A percentile compares a stretch with the other conserved stretches of the same genome.
Evolutionary conservation across 164 flowering plant genomes (phyloP).

Genomic region (Piper betle): DNA sequence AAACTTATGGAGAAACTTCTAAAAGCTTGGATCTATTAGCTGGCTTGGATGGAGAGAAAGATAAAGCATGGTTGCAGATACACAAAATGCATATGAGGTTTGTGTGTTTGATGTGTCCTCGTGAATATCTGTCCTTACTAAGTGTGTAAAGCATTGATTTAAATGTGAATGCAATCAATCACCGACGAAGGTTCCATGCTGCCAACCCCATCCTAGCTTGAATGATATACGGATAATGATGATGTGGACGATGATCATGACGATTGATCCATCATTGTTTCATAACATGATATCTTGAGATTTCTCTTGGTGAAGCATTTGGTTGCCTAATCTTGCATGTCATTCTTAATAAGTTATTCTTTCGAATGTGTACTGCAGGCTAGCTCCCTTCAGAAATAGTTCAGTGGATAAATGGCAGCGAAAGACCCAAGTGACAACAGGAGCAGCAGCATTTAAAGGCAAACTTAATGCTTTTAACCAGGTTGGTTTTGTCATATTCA

Average conservation of each 20-base stretch:
- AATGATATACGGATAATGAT: no score
- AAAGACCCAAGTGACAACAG: conserved; percentile 79
- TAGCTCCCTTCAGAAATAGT: conserved; percentile 61
- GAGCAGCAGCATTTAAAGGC: conserved; percentile 77
- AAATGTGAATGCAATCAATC: no score
- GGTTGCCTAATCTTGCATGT: not conserved
- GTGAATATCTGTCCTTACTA: no score
- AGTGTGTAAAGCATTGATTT: no score
- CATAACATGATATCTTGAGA: not conserved
- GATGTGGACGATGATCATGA: no score
- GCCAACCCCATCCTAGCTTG: no score
- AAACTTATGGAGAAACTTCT: conserved; percentile 14
- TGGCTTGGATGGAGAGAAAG: conserved; percentile 18
- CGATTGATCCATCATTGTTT: no score
- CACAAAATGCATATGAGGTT: conserved; percentile 71
- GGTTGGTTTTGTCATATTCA: conserved; percentile 23
- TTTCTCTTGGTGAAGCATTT: no score
- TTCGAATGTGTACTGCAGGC: conserved; percentile 26
- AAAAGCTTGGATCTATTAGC: conserved; percentile 20
- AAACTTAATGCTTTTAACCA: conserved; percentile 88
- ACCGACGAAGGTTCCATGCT: no score
- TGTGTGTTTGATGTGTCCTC: no score
- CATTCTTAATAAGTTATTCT: conserved; percentile 3
- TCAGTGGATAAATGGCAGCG: conserved; percentile 96
- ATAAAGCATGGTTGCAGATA: conserved; percentile 57